Base-by-base conservation (phyloP, 208 protist genomes). In the Balamuthia mandrillaris region DNA sequence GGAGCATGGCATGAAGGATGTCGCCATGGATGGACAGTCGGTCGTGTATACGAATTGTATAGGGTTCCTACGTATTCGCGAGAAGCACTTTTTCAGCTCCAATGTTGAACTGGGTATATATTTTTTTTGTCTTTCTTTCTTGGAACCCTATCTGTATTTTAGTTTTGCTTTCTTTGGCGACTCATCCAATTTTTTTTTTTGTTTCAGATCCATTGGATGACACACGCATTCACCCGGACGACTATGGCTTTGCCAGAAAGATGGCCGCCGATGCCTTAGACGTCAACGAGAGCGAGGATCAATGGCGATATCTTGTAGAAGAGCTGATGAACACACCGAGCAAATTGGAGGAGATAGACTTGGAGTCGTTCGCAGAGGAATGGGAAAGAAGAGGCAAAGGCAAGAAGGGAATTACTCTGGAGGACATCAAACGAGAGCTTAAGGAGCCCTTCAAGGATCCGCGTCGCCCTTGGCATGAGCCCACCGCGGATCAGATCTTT, bases 251-350 rank as follows among this genome's bases (percentile, higher is more conserved):
- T 7, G 83, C 88, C 4, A 65, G 65, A 24, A 89, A 86, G 51
- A 90, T 92, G 10, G 89, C 87, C 0, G 44, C 68, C 10, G 90
- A 90, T 31, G 89, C 87, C 12, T 42, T 92, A 0, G 90, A 92
- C 31, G 24, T 24, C 9, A 81, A 90, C 18, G 35, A 79, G 35
- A 47, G 39, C 24, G 45, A 79, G 29, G 31, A 35, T 27, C 16
- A 1, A 29, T 35, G 37, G 37, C 70, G 58, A 18, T 9, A 21
- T 16, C 84, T 54, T 16, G 52, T 89, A 42, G 12, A 68, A 0
- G 49, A 88, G 16, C 33, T 85, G 0, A 85, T 89, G 37, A 88
- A 78, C 18, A 66, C 65, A 35, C 74, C 85, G 9, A 72, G 49
- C 12, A 54, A 47, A 45, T 29, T 89, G 2, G 83, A 79, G 12